phyloP scores from a whole-genome alignment of 176 grass and related monocot species.

The Themeda triandra region DNA sequence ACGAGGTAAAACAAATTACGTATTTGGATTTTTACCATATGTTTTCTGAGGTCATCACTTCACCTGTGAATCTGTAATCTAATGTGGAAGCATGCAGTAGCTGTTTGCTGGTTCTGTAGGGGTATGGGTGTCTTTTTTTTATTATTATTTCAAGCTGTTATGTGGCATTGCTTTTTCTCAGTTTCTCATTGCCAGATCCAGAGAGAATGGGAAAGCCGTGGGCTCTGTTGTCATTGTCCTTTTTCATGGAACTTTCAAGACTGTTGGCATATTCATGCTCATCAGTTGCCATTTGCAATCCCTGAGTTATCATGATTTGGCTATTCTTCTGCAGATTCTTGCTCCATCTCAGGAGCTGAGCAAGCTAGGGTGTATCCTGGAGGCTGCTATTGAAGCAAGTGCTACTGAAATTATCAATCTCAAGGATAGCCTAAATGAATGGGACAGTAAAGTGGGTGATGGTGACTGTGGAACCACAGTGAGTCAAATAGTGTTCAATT shows the following conservation, averaged over 20 bases:
- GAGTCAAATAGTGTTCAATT: slow-evolving; percentile 32
- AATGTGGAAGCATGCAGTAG: background rate
- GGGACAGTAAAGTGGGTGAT: slow-evolving; percentile 97
- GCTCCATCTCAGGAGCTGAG: slow-evolving; percentile 64
- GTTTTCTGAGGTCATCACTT: background rate
- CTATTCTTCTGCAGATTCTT: slow-evolving; percentile 51
- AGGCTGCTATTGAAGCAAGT: slow-evolving; percentile 80
- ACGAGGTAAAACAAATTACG: slow-evolving; percentile 57
- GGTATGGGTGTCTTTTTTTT: background rate
- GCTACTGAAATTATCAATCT: slow-evolving; percentile 77
- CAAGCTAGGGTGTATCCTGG: slow-evolving; percentile 62
- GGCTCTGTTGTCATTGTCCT: background rate
- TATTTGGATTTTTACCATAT: background rate
- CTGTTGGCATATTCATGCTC: slow-evolving; percentile 20
- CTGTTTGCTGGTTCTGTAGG: background rate
- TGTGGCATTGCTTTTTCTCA: slow-evolving; percentile 1
- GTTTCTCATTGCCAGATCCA: background rate
- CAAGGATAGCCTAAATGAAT: slow-evolving; percentile 82
- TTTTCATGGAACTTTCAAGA: background rate
- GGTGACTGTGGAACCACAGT: slow-evolving; percentile 98
- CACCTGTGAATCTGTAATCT: background rate
- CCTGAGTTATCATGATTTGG: background rate
- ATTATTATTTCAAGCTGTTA: background rate
- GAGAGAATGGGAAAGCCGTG: slow-evolving; percentile 1
- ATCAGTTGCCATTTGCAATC: slow-evolving; percentile 19